phyloP scores from a whole-genome alignment of 2,329 filamentous ascomycete species.

The Leptographium wingfieldii region DNA sequence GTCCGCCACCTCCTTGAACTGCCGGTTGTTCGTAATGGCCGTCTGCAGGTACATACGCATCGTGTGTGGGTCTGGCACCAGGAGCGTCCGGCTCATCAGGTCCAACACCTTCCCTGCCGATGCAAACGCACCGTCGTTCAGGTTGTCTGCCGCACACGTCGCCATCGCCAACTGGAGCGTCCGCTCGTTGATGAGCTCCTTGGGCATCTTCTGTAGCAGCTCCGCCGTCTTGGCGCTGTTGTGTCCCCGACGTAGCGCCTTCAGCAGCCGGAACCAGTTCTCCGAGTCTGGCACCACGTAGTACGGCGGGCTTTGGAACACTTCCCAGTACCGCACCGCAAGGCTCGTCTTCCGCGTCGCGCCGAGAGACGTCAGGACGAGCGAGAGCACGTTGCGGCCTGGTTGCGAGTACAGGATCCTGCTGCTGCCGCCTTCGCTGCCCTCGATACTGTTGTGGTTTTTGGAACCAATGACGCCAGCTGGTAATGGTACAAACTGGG shows the following conservation, averaged over 20 bases:
- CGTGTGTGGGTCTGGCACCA: constrained; percentile 35
- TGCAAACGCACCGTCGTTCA: constrained; percentile 56
- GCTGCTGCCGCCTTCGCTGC: not conserved
- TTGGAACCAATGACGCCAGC: not conserved
- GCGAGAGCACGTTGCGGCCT: constrained; percentile 48
- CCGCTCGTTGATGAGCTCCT: constrained; percentile 28
- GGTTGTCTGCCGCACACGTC: constrained; percentile 62
- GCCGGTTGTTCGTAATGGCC: constrained; percentile 34
- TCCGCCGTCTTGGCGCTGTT: constrained; percentile 49
- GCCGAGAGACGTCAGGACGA: constrained; percentile 53
- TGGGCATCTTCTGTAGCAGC: constrained; percentile 44
- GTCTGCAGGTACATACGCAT: constrained; percentile 45
- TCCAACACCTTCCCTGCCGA: constrained; percentile 54
- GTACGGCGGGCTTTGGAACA: constrained; percentile 47
- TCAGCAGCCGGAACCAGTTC: constrained; percentile 58
- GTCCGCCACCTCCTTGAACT: constrained; percentile 22
- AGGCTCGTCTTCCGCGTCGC: constrained; percentile 45
- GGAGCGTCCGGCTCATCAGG: constrained; percentile 38
- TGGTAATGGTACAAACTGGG: constrained; percentile 1
- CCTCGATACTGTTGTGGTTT: not conserved
- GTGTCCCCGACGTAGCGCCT: constrained; percentile 51
- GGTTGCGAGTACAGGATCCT: constrained; percentile 27
- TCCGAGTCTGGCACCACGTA: constrained; percentile 57
- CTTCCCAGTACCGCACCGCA: constrained; percentile 68
- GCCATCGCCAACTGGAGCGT: constrained; percentile 63